Evolutionary conservation across 2,329 filamentous ascomycete genomes (phyloP), one percentile per base, ranked within the genome.

Genomic region (Trichoderma atrobrunneum): DNA sequence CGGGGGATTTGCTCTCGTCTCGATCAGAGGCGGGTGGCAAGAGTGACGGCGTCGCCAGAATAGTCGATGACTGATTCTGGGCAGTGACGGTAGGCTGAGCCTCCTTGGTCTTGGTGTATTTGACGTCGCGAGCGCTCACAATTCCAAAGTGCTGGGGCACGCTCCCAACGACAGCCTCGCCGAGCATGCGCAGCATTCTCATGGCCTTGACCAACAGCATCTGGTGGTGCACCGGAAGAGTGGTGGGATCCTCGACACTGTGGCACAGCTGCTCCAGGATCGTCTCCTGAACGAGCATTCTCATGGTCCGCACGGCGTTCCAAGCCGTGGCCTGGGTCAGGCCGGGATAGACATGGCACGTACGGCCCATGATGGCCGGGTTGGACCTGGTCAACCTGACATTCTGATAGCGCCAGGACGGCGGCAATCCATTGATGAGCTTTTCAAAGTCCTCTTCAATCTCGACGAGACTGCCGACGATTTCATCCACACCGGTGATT

Each of bases 91-190:
- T 78, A 8, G 76, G 72, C 65, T 63, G 72, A 59, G 60, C 71
- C 32, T 66, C 76, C 72, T 64, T 74, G 63, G n/a, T 43, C 68
- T 34, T 74, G 73, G 43, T 73, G 57, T 78, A 76, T 57, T 76
- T 77, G 21, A 81, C 78, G 73, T 83, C 82, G 63, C 78, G 78
- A 12, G 83, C 80, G 72, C 80, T 83, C 61, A 87, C 80, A n/a
- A 86, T 78, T 36, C 85, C 85, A 57, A 86, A 84, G 74, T 86
- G 83, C 74, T 87, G 85, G 0, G 85, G 85, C 2, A 86, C 81
- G 66, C 82, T 86, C 59, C 85, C 84, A 54, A 83, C 78, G 61
- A 87, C 82, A 32, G 82, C 82, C 57, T 82, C 78, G 67, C 82
- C 79, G 30, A 86, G 78, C 64, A 79, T 79, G 65, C 81, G 78